phyloP scores from a whole-genome alignment of 1,284 basidiomycete species.

The Ustilago cynodontis region DNA sequence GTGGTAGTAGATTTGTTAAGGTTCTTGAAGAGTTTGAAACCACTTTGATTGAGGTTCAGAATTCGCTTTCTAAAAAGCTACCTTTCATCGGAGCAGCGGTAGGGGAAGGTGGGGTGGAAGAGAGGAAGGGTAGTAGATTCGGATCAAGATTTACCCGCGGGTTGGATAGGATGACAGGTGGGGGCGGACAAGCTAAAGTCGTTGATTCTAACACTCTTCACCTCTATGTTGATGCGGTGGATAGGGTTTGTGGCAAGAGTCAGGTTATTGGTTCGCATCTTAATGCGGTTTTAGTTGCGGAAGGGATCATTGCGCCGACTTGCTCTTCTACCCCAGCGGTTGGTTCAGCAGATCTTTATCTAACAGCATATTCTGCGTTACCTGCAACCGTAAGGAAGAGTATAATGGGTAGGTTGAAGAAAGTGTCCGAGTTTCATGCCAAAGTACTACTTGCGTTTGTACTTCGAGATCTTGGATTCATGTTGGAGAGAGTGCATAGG shows the following conservation, averaged over 20 bases:
- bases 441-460: conserved; percentile 91
- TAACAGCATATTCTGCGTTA: conserved; percentile 27
- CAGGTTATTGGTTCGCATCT: conserved; percentile 14
- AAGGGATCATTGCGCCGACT: conserved; percentile 5
- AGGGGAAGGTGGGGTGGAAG: conserved; percentile 70
- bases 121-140: conserved; percentile 9
- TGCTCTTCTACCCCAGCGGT: conserved; percentile 5
- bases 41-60: conserved; percentile 80
- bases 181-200: conserved; percentile 14
- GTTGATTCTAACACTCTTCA: conserved; percentile 1
- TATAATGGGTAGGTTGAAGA: conserved; percentile 81
- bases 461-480: conserved; percentile 76
- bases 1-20: conserved; percentile 67
- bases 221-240: conserved; percentile 15
- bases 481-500: conserved; percentile 80
- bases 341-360: conserved; percentile 10
- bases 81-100: conserved; percentile 75
- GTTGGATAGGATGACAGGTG: conserved; percentile 30
- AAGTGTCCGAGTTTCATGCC: conserved; percentile 89
- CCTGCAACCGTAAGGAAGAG: conserved; percentile 75
- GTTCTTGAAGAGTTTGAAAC: conserved; percentile 81
- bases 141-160: conserved; percentile 24
- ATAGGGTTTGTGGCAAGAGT: neutral
- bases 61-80: conserved; percentile 80
- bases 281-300: conserved; percentile 9